Evolutionary conservation across 2,329 filamentous ascomycete species (phyloP), one percentile per base, ranked within the genome.

Genomic region (Aspergillus eucalypticola): DNA sequence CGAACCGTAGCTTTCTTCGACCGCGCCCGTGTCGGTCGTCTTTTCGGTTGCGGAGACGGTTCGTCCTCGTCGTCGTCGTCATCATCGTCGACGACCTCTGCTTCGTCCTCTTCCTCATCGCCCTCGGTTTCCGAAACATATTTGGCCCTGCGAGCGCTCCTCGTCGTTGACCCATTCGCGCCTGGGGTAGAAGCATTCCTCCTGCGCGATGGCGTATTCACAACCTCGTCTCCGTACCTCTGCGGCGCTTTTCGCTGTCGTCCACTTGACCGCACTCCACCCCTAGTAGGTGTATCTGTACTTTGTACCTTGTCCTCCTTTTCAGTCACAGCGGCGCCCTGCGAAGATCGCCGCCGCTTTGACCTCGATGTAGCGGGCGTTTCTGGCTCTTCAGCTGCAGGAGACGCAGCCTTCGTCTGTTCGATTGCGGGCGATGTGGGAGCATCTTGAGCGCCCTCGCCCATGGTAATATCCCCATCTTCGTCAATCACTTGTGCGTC

Each of bases 191-290:
- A 51, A 55, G 66, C 35, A 29, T 11, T 32, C 41, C 60, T 15
- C 56, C 54, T 38, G 38, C 66, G 66, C 7, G 69, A 67, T 39
- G 65, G 63, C 3, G 69, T 61, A 13, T 60, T 62, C 19, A 58
- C 49, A 7, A 54, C 63, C 19, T 71, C 68, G 21, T 72, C 71
- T 44, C 72, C 74, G 8, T 66, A 74, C 56, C 71, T 67, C 60
- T 71, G 66, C 6, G 74, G 72, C 5, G 69, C 62, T 65, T 72
- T 76, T 15, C 75, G 70, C 52, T 73, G 73, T 23, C 75, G 69
- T 35, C 68, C 72, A 60, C 75, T 77, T 17, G 73, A 67, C 15
- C 75, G 69, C 49, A 69, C 56, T 6, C 71, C 70, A n/a, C 58
- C 56, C 21, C 67, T 68, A 0, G 68, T 64, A 6, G 72, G 67